A percentile compares a stretch with the other conserved stretches of the same genome.
Evolutionary conservation across 2,329 filamentous ascomycete species (phyloP).

Genomic region (Fusarium fracticaudum): DNA sequence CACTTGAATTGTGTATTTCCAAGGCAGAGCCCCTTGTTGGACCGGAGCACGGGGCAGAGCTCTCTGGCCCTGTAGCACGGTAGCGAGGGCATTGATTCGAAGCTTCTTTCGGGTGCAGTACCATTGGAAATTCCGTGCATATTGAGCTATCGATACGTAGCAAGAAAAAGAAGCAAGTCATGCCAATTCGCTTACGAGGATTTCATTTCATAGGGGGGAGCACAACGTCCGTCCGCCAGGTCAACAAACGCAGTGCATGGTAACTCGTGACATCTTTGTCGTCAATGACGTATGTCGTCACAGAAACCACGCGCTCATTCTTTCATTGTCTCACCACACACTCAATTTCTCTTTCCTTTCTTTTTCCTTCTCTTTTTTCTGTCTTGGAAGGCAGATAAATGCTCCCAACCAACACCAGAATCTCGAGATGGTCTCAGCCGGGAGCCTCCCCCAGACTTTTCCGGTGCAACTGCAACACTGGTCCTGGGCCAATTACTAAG

Average conservation of each 20-base stretch:
- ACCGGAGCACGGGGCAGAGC: not conserved
- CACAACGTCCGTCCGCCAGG: constrained; percentile 1
- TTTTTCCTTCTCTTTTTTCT: not conserved
- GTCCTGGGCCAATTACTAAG: constrained; percentile 7
- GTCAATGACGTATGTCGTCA: constrained; percentile 43
- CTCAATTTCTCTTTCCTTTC: not conserved
- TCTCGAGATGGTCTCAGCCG: constrained; percentile 1
- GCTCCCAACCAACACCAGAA: not conserved
- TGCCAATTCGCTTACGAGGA: constrained; percentile 8
- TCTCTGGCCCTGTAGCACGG: constrained; percentile 6
- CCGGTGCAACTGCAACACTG: not conserved
- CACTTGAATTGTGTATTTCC: constrained; percentile 8
- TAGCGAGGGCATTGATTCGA: constrained; percentile 3
- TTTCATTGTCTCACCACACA: constrained; percentile 40
- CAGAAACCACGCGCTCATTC: constrained; percentile 42
- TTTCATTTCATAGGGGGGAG: not conserved
- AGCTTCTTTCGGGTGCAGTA: not conserved
- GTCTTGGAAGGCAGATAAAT: not conserved
- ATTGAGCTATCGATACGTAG: not conserved
- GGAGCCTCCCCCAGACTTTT: constrained; percentile 8
- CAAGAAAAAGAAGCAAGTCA: not conserved
- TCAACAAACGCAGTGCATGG: constrained; percentile 13
- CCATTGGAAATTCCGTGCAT: constrained; percentile 5
- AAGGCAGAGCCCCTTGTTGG: constrained; percentile 33
- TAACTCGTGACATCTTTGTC: constrained; percentile 27